A percentile compares a stretch with the other conserved stretches of the same genome.
Conservation (phyloP, 2,329 filamentous ascomycete genomes). For the Phoma sp. region DNA sequence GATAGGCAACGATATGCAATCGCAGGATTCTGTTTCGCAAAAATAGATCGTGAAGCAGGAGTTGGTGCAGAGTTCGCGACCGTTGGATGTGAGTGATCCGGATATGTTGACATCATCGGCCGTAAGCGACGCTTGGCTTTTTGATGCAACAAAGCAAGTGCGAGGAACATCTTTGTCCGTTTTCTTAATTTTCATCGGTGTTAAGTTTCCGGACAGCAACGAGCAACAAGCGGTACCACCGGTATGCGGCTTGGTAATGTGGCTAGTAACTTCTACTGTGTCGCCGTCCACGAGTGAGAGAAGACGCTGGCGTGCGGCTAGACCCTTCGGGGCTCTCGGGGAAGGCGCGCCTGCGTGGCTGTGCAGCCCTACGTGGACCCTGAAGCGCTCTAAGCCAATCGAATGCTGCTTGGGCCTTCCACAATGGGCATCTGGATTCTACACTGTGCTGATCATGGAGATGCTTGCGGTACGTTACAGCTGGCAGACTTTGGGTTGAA, state of each 20-base stretch:
- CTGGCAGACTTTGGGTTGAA: slow-evolving; percentile 22
- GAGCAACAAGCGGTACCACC: neutral
- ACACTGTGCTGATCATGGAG: neutral
- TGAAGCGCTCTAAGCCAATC: slow-evolving; percentile 11
- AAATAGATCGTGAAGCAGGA: slow-evolving; percentile 34
- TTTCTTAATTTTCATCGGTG: neutral
- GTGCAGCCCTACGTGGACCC: slow-evolving; percentile 21
- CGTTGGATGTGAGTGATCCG: slow-evolving; percentile 5
- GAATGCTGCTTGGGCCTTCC: neutral
- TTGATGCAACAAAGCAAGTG: slow-evolving; percentile 1
- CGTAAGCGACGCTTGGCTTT: slow-evolving; percentile 23
- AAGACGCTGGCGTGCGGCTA: slow-evolving; percentile 8
- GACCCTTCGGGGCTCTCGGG: slow-evolving; percentile 18
- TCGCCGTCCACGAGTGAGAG: slow-evolving; percentile 2
- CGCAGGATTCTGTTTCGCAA: slow-evolving; percentile 19
- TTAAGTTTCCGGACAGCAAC: neutral
- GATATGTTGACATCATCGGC: slow-evolving; percentile 35
- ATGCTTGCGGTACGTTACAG: slow-evolving; percentile 18
- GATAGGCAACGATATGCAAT: slow-evolving; percentile 23
- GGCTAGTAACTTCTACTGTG: slow-evolving; percentile 31
- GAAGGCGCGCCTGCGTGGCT: slow-evolving; percentile 22
- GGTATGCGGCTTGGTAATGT: slow-evolving; percentile 24
- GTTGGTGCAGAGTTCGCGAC: slow-evolving; percentile 15
- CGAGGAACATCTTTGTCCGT: slow-evolving; percentile 1
- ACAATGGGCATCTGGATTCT: slow-evolving; percentile 12